Conservation (phyloP, 352 stramenopile genomes). For the Phytophthora macrochlamydospora region DNA sequence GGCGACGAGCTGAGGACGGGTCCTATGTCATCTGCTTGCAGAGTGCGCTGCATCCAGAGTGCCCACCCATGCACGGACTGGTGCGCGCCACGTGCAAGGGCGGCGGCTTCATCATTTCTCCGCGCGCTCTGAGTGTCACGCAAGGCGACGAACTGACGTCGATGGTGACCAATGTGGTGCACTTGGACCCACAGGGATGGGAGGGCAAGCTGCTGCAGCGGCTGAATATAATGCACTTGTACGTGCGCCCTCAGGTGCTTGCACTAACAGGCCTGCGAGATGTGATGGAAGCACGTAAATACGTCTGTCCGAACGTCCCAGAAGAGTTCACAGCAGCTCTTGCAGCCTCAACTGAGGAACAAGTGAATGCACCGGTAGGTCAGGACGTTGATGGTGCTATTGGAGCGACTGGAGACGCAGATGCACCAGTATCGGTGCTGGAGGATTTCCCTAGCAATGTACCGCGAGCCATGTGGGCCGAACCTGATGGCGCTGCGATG, state of each 20-base stretch:
- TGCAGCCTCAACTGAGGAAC: slow-evolving; percentile 39
- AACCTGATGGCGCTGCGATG: slow-evolving; percentile 68
- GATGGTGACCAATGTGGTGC: slow-evolving; percentile 74
- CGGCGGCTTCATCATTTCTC: slow-evolving; percentile 67
- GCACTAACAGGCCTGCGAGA: slow-evolving; percentile 63
- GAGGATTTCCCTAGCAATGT: slow-evolving; percentile 63
- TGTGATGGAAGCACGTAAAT: slow-evolving; percentile 80
- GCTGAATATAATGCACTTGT: slow-evolving; percentile 58
- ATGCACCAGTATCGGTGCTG: slow-evolving; percentile 25
- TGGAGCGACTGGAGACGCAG: slow-evolving; percentile 21
- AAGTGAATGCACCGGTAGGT: slow-evolving; percentile 8
- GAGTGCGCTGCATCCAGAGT: slow-evolving; percentile 77
- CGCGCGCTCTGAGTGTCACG: slow-evolving; percentile 33
- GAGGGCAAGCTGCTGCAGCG: slow-evolving; percentile 68
- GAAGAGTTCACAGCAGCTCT: slow-evolving; percentile 62
- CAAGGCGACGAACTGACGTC: slow-evolving; percentile 59
- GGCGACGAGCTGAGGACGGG: slow-evolving; percentile 68
- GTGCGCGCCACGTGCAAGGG: slow-evolving; percentile 69
- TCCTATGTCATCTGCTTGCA: slow-evolving; percentile 83
- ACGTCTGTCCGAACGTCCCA: slow-evolving; percentile 69
- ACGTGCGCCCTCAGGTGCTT: slow-evolving; percentile 65
- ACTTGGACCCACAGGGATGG: slow-evolving; percentile 71
- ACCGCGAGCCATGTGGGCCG: slow-evolving; percentile 70
- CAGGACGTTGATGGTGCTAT: slow-evolving; percentile 20
- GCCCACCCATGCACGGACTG: slow-evolving; percentile 60